These are phyloP conservation scores for Podaxis sp. DNA, from an alignment of 768 basidiomycete genomes.

Conservation along the genomic window DNA sequence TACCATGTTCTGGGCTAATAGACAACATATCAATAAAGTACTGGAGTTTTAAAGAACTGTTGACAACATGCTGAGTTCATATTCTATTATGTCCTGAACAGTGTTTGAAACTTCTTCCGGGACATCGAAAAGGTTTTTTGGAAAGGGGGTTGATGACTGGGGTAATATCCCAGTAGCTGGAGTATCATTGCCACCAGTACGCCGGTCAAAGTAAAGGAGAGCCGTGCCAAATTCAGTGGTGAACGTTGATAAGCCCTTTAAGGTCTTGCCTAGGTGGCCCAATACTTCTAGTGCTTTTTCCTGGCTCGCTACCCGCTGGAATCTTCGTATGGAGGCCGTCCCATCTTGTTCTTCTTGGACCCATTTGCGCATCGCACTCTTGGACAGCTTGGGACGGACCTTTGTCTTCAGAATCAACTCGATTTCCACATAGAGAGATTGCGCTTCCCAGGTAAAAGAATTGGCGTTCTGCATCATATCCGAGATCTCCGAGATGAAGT, in stretches of 20 bases:
- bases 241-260: not conserved
- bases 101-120: not conserved
- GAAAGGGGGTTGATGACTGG: not conserved
- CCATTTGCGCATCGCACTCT: not conserved
- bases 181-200: not conserved
- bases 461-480: not conserved
- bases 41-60: not conserved
- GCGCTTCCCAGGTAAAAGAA: not conserved
- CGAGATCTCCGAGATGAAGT: not conserved
- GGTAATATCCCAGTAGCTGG: not conserved
- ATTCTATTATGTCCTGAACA: not conserved
- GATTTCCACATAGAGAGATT: not conserved
- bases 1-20: too few species aligned
- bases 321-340: not conserved
- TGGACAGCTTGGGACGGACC: not conserved
- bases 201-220: not conserved
- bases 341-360: not conserved
- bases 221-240: not conserved
- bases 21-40: not conserved
- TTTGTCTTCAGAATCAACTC: not conserved
- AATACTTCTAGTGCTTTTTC: not conserved
- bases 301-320: not conserved
- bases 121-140: not conserved
- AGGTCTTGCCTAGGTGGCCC: not conserved
- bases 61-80: not conserved